A percentile compares a stretch with the other conserved stretches of the same genome.
These are phyloP conservation scores for Pleurostoma richardsiae DNA, from an alignment of 2,329 filamentous ascomycete genomes.

Conservation along the genomic window DNA sequence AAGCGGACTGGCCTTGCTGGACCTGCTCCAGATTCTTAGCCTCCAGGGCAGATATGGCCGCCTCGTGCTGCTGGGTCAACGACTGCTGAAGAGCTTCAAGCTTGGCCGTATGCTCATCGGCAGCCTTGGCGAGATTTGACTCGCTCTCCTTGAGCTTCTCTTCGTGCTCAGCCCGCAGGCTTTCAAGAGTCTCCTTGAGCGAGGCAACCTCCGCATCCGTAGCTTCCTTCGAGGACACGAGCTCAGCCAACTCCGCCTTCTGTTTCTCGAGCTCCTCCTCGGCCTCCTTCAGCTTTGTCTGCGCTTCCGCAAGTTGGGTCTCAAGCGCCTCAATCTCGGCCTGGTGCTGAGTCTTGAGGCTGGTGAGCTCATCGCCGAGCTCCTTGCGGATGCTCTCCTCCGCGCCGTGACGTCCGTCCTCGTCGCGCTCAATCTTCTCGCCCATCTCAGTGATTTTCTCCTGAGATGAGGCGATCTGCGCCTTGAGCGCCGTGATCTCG, in stretches of 20 bases:
- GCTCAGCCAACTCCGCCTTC: conserved; percentile 41
- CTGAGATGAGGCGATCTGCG: conserved; percentile 50
- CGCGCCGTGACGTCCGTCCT: conserved; percentile 25
- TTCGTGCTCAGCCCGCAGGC: conserved; percentile 33
- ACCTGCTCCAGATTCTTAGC: conserved; percentile 47
- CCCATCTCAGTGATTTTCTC: conserved; percentile 50
- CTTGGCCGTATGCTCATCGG: conserved; percentile 42
- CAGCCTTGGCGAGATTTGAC: conserved; percentile 28
- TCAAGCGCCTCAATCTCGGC: conserved; percentile 41
- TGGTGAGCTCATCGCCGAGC: conserved; percentile 41
- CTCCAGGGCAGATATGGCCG: conserved; percentile 44
- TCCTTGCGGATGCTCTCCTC: conserved; percentile 35
- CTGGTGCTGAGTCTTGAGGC: conserved; percentile 44
- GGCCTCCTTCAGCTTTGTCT: conserved; percentile 44
- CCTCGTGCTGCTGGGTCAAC: conserved; percentile 44
- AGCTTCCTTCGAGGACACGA: conserved; percentile 42
- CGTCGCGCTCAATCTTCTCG: conserved; percentile 41
- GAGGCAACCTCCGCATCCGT: conserved; percentile 41
- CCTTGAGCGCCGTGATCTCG: conserved; percentile 52
- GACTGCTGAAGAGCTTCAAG: conserved; percentile 45
- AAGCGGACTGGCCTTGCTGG: conserved; percentile 37
- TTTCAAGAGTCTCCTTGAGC: conserved; percentile 46
- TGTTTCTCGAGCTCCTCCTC: conserved; percentile 46
- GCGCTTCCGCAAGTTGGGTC: conserved; percentile 39
- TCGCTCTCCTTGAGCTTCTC: conserved; percentile 30